phyloP scores from a whole-genome alignment of 139 green algal genomes.

The Dunaliella primolecta region DNA sequence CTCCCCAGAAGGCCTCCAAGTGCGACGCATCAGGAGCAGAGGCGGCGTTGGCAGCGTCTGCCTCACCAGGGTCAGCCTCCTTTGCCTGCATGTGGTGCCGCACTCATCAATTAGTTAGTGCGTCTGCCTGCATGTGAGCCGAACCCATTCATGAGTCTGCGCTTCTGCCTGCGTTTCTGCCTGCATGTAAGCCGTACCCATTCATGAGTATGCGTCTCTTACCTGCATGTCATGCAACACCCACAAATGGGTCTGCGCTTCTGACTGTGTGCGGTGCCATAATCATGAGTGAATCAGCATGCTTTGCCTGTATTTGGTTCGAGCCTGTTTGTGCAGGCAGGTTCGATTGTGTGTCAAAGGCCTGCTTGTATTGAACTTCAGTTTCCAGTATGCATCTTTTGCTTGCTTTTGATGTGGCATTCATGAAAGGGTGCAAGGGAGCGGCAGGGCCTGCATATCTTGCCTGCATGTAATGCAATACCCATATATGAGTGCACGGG shows the following conservation, averaged over 20 bases:
- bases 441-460: no score
- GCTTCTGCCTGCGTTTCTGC: background rate
- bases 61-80: background rate
- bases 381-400: no score
- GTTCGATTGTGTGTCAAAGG: background rate
- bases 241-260: no score
- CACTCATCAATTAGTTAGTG: background rate
- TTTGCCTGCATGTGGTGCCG: no score
- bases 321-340: background rate
- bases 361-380: background rate
- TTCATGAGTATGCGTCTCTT: background rate
- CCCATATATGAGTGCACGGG: no score
- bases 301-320: background rate
- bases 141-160: background rate
- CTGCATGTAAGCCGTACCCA: background rate
- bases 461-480: background rate
- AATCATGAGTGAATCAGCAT: no score
- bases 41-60: background rate
- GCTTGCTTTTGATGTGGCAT: no score
- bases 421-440: no score
- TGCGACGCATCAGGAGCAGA: slow-evolving; percentile 5
- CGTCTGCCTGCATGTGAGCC: background rate
- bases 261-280: no score
- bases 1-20: slow-evolving; percentile 55
- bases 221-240: background rate